Conservation (phyloP, 495 filamentous ascomycete species). For the Penicillium ucsense region DNA sequence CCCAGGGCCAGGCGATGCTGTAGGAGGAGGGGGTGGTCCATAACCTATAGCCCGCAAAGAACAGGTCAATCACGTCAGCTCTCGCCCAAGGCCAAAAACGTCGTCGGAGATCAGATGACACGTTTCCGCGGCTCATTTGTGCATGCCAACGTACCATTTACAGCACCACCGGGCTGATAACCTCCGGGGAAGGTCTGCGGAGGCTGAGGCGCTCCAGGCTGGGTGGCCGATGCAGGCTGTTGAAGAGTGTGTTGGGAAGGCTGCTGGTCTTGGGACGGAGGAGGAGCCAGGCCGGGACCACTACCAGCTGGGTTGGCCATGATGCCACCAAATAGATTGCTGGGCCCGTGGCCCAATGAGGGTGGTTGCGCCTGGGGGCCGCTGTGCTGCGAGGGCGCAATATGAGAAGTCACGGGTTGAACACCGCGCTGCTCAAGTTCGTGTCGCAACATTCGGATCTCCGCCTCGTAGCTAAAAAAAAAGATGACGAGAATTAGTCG, state of each 20-base stretch:
- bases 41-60: constrained; percentile 36
- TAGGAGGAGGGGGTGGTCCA: constrained; percentile 64
- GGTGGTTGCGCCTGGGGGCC: constrained; percentile 79
- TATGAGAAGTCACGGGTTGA: constrained; percentile 53
- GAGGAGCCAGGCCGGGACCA: constrained; percentile 80
- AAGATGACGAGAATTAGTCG: not conserved
- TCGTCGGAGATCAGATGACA: no score
- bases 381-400: constrained; percentile 56
- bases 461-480: constrained; percentile 74
- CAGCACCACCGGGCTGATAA: constrained; percentile 53
- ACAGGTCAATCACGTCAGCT: constrained; percentile 18
- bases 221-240: constrained; percentile 49
- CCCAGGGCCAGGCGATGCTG: constrained; percentile 77
- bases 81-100: no score
- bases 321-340: constrained; percentile 87
- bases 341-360: constrained; percentile 81
- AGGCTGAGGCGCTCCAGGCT: constrained; percentile 53
- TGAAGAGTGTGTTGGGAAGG: constrained; percentile 51
- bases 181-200: constrained; percentile 49
- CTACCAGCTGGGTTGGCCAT: constrained; percentile 86
- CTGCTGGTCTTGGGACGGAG: constrained; percentile 54
- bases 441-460: constrained; percentile 71
- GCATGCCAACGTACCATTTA: constrained; percentile 50
- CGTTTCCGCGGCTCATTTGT: not conserved
- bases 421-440: constrained; percentile 85